These are phyloP conservation scores for Annulohypoxylon maeteangense DNA, from an alignment of 495 filamentous ascomycete species.

Conservation along the genomic window DNA sequence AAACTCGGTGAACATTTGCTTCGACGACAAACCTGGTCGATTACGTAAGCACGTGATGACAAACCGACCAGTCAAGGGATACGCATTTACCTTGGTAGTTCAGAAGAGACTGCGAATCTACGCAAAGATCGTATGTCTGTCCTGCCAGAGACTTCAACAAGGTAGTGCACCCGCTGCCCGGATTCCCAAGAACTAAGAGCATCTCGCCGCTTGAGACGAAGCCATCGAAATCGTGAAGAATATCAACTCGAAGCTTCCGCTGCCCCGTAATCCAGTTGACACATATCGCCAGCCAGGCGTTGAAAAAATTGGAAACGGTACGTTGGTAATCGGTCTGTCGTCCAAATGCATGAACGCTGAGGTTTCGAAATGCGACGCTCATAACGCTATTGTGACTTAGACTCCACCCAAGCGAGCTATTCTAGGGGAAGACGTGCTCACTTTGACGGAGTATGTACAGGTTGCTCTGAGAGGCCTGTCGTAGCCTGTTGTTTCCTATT, in stretches of 20 bases:
- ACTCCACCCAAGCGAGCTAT: not conserved
- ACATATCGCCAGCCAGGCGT: not conserved
- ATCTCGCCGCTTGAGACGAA: not conserved
- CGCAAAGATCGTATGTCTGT: not conserved
- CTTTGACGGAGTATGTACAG: not conserved
- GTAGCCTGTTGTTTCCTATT: not conserved
- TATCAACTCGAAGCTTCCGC: not conserved
- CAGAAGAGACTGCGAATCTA: not conserved
- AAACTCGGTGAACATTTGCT: slow-evolving; percentile 43
- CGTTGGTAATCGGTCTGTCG: not conserved
- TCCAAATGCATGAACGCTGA: not conserved
- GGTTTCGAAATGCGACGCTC: not conserved
- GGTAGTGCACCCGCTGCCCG: not conserved
- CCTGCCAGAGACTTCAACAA: not conserved
- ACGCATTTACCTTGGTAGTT: not conserved
- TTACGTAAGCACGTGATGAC: not conserved
- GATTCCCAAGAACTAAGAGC: not conserved
- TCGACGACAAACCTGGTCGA: not conserved
- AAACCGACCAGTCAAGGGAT: not conserved
- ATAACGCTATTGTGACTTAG: not conserved
- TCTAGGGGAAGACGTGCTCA: not conserved
- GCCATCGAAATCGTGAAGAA: not conserved
- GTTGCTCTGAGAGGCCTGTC: not conserved
- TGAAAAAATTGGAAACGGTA: not conserved
- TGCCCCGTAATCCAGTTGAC: not conserved